Percentiles rank a stretch among this genome's conserved stretches.
Conservation (phyloP, 2,329 filamentous ascomycete genomes). For the Annulohypoxylon truncatum region DNA sequence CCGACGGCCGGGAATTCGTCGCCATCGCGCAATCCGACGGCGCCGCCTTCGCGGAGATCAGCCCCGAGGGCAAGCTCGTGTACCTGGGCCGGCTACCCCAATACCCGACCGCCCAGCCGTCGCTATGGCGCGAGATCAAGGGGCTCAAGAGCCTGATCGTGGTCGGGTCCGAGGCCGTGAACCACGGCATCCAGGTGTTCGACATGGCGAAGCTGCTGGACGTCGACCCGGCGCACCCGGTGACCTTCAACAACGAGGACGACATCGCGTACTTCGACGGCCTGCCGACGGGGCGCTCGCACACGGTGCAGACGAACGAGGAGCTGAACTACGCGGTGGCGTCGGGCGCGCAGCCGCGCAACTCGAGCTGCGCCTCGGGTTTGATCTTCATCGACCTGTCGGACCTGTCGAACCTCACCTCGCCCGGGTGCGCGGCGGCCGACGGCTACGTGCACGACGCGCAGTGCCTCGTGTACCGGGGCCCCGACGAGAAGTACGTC, state of each 20-base stretch:
- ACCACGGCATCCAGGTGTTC: conserved; percentile 71
- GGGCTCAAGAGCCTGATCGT: conserved; percentile 53
- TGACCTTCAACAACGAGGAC: conserved; percentile 57
- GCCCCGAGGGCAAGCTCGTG: conserved; percentile 59
- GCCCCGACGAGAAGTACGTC: conserved; percentile 58
- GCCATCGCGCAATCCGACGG: conserved; percentile 66
- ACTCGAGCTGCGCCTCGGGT: conserved; percentile 61
- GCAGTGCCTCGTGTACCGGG: conserved; percentile 67
- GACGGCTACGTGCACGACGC: conserved; percentile 73
- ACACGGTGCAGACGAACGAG: conserved; percentile 61
- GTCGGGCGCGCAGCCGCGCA: conserved; percentile 54
- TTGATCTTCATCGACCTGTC: conserved; percentile 70
- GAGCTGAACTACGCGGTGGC: conserved; percentile 61
- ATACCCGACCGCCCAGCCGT: conserved; percentile 56
- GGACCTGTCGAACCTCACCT: conserved; percentile 63
- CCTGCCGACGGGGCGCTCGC: conserved; percentile 57
- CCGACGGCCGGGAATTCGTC: conserved; percentile 64
- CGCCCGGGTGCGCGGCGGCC: conserved; percentile 63
- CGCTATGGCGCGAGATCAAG: conserved; percentile 65
- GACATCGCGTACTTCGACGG: conserved; percentile 56
- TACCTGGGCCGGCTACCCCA: conserved; percentile 67
- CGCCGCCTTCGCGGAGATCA: conserved; percentile 65
- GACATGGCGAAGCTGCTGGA: conserved; percentile 69
- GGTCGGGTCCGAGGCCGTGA: conserved; percentile 56
- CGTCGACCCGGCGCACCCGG: conserved; percentile 57